These are phyloP conservation scores for Neonectria punicea DNA, from an alignment of 2,329 filamentous ascomycete genomes.

Conservation along the genomic window DNA sequence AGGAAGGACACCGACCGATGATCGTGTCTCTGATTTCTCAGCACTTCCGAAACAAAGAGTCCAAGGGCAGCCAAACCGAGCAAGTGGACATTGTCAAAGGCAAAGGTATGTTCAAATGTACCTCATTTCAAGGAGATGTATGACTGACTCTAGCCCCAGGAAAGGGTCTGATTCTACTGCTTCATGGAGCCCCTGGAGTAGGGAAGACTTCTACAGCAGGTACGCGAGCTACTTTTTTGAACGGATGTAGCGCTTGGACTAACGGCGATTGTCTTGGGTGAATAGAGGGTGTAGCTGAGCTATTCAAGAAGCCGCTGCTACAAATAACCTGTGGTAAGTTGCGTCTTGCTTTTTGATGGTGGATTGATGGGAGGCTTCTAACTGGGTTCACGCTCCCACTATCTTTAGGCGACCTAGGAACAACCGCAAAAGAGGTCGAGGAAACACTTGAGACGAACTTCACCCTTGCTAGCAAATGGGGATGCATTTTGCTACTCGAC, in stretches of 20 bases:
- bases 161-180: constrained; percentile 1
- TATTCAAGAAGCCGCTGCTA: constrained; percentile 18
- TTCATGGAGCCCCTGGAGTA: constrained; percentile 8
- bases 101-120: constrained; percentile 41
- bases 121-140: background rate
- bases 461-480: constrained; percentile 19
- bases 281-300: constrained; percentile 24
- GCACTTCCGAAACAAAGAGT: constrained; percentile 45
- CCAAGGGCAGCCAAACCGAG: constrained; percentile 15
- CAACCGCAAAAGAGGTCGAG: constrained; percentile 13
- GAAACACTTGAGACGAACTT: constrained; percentile 9
- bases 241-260: too few relatives aligned
- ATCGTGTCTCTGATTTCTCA: constrained; percentile 44
- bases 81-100: constrained; percentile 46
- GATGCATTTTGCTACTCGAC: constrained; percentile 12
- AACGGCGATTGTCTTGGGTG: too few relatives aligned
- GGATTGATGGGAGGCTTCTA: background rate
- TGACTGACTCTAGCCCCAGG: background rate
- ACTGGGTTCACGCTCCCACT: background rate
- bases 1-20: constrained; percentile 40
- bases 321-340: constrained; percentile 24
- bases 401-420: background rate
- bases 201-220: constrained; percentile 8
- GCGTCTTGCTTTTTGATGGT: too few relatives aligned
- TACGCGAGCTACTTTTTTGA: background rate